A percentile compares a stretch with the other conserved stretches of the same genome.
Conservation (phyloP, 23 red algal species). For the Rhodosorus marinus region DNA sequence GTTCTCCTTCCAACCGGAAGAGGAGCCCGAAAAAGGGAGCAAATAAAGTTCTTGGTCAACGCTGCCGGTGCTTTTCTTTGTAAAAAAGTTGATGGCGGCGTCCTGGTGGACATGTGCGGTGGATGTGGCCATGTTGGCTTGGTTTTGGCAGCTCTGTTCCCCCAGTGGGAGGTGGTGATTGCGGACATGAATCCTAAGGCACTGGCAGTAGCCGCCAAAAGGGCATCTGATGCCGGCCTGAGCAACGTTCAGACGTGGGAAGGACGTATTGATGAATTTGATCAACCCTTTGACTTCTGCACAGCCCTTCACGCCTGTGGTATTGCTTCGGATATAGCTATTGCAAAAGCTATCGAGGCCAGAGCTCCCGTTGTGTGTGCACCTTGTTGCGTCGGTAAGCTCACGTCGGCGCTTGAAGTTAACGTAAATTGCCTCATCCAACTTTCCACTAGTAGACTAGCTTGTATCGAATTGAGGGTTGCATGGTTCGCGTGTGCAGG, state of each 20-base stretch:
- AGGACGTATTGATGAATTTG: slow-evolving; percentile 5
- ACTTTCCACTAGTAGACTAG: not conserved
- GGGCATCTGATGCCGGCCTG: slow-evolving; percentile 10
- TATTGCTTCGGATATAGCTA: slow-evolving; percentile 21
- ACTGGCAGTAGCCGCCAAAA: slow-evolving; percentile 11
- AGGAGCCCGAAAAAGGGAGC: too few relatives aligned
- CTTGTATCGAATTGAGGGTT: not conserved
- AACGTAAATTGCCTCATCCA: not conserved
- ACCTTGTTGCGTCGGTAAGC: slow-evolving; percentile 30
- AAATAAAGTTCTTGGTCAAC: too few relatives aligned
- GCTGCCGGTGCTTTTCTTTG: too few relatives aligned
- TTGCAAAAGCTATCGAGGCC: slow-evolving; percentile 1
- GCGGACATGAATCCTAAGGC: slow-evolving; percentile 14
- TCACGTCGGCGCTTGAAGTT: slow-evolving; percentile 9
- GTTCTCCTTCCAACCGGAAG: too few relatives aligned
- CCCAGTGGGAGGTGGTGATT: slow-evolving; percentile 4
- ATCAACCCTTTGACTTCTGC: slow-evolving; percentile 21
- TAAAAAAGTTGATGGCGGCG: too few relatives aligned
- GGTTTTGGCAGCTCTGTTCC: slow-evolving; percentile 17
- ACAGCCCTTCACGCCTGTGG: slow-evolving; percentile 42
- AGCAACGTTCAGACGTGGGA: slow-evolving; percentile 8
- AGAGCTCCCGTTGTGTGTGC: slow-evolving; percentile 18
- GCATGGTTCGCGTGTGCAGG: too few relatives aligned
- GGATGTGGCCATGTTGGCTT: slow-evolving; percentile 39
- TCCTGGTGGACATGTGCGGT: slow-evolving; percentile 36